phyloP scores from a whole-genome alignment of 1,284 basidiomycete species.

The Wolfiporia cocos region DNA sequence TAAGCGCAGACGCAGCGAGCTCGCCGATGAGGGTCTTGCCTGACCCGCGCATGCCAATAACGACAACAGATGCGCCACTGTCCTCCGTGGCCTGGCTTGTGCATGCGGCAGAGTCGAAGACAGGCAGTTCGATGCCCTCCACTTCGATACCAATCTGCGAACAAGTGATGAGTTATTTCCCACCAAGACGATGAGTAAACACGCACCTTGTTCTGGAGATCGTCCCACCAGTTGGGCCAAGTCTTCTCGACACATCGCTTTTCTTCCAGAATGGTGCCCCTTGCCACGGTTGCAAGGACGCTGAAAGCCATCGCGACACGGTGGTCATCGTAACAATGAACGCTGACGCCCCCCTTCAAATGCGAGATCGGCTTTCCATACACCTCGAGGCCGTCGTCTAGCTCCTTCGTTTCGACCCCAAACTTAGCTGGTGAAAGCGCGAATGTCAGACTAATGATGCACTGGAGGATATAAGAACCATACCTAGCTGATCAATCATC shows the following conservation, averaged over 20 bases:
- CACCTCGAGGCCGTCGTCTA: slow-evolving; percentile 91
- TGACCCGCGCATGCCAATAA: slow-evolving; percentile 96
- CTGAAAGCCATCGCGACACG: slow-evolving; percentile 99
- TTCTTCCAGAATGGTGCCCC: slow-evolving; percentile 84
- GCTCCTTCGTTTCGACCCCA: slow-evolving; percentile 87
- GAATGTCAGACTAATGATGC: neutral
- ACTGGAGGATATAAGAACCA: slow-evolving; percentile 15
- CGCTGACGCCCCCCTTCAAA: slow-evolving; percentile 64
- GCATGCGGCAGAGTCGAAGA: slow-evolving; percentile 36
- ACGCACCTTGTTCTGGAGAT: slow-evolving; percentile 88
- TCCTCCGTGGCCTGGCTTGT: slow-evolving; percentile 34
- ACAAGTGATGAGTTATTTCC: slow-evolving; percentile 7
- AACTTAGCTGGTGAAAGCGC: slow-evolving; percentile 72
- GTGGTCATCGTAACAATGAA: slow-evolving; percentile 98
- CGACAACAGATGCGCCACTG: slow-evolving; percentile 64
- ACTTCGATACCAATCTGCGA: slow-evolving; percentile 84
- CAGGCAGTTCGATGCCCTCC: slow-evolving; percentile 74
- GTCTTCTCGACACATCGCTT: slow-evolving; percentile 99
- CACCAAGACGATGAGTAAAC: slow-evolving; percentile 1
- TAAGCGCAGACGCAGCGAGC: slow-evolving; percentile 70
- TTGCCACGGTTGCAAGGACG: slow-evolving; percentile 75
- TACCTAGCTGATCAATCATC: slow-evolving; percentile 95
- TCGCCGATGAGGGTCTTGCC: slow-evolving; percentile 91
- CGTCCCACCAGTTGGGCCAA: slow-evolving; percentile 99
- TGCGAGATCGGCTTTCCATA: slow-evolving; percentile 67